phyloP scores from a whole-genome alignment of 176 grass and related monocot genomes.

The Oryza meyeriana region DNA sequence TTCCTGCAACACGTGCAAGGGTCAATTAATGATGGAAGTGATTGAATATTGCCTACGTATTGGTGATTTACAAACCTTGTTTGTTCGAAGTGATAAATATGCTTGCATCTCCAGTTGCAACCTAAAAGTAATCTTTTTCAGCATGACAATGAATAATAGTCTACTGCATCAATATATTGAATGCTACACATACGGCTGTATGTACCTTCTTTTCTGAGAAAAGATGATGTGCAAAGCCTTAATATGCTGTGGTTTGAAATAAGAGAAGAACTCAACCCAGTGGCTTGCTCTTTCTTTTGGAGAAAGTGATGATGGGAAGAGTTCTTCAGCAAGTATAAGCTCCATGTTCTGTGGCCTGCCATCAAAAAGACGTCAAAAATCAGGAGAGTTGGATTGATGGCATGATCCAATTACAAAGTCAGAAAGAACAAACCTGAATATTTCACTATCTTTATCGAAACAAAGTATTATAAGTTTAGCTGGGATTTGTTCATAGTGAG shows the following conservation, averaged over 20 bases:
- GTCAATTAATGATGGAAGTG: slow-evolving; percentile 24
- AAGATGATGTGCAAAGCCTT: slow-evolving; percentile 72
- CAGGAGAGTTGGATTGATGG: background rate
- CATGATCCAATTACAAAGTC: slow-evolving; percentile 13
- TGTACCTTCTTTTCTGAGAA: slow-evolving; percentile 87
- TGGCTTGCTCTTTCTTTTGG: slow-evolving; percentile 80
- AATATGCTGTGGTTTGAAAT: slow-evolving; percentile 72
- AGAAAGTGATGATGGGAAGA: slow-evolving; percentile 80
- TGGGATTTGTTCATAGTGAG: slow-evolving; percentile 84
- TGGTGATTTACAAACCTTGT: slow-evolving; percentile 59
- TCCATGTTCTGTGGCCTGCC: slow-evolving; percentile 73
- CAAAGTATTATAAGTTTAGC: slow-evolving; percentile 72
- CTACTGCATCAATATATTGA: background rate
- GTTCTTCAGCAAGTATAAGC: slow-evolving; percentile 72
- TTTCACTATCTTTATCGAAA: slow-evolving; percentile 74
- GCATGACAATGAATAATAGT: background rate
- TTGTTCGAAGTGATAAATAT: slow-evolving; percentile 71
- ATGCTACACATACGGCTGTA: background rate
- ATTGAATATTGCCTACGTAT: slow-evolving; percentile 13
- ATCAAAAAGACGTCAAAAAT: slow-evolving; percentile 42
- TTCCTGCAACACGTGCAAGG: slow-evolving; percentile 46
- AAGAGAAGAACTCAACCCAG: slow-evolving; percentile 81
- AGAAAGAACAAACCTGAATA: slow-evolving; percentile 61
- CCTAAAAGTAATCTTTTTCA: slow-evolving; percentile 42
- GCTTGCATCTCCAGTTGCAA: slow-evolving; percentile 79